These are phyloP conservation scores for Selaginella moellendorffii DNA, from an alignment of 75 land plant genomes.

Conservation along the genomic window DNA sequence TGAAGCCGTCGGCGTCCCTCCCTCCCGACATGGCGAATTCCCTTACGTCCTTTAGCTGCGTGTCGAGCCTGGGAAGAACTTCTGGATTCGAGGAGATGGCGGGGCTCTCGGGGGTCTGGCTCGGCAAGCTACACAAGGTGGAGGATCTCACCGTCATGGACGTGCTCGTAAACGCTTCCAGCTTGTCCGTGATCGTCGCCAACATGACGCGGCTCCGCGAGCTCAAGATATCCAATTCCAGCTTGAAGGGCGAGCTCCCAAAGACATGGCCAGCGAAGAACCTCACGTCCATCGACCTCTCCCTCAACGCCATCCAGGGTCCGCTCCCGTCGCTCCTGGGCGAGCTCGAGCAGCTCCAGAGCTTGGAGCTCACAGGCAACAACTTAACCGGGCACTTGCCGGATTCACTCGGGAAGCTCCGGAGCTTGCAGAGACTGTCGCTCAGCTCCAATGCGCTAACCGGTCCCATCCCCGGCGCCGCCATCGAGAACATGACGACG, in stretches of 20 bases:
- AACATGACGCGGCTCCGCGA: conserved; percentile 33
- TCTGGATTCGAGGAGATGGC: conserved; percentile 2
- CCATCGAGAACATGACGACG: conserved; percentile 24
- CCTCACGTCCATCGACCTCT: conserved; percentile 44
- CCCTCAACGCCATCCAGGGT: conserved; percentile 46
- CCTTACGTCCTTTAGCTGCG: conserved; percentile 38
- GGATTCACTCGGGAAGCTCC: conserved; percentile 28
- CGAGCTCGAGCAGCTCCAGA: conserved; percentile 23
- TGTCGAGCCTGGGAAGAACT: conserved; percentile 32
- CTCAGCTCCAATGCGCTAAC: conserved; percentile 39
- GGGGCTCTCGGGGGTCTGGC: conserved; percentile 45
- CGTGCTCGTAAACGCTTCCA: conserved; percentile 35
- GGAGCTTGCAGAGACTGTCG: conserved; percentile 27
- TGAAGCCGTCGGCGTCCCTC: conserved; percentile 19
- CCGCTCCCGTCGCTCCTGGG: conserved; percentile 32
- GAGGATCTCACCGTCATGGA: conserved; percentile 42
- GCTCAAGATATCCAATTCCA: conserved; percentile 41
- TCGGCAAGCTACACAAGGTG: conserved; percentile 42
- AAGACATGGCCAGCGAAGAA: conserved; percentile 30
- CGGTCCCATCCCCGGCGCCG: conserved; percentile 34
- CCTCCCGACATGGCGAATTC: conserved; percentile 34
- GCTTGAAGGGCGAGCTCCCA: conserved; percentile 52
- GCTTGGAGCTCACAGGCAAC: conserved; percentile 33
- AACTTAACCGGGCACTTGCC: conserved; percentile 12
- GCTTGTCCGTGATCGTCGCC: conserved; percentile 28